Conservation (phyloP, 2,329 filamentous ascomycete species). For the Colletotrichum echinochloae region DNA sequence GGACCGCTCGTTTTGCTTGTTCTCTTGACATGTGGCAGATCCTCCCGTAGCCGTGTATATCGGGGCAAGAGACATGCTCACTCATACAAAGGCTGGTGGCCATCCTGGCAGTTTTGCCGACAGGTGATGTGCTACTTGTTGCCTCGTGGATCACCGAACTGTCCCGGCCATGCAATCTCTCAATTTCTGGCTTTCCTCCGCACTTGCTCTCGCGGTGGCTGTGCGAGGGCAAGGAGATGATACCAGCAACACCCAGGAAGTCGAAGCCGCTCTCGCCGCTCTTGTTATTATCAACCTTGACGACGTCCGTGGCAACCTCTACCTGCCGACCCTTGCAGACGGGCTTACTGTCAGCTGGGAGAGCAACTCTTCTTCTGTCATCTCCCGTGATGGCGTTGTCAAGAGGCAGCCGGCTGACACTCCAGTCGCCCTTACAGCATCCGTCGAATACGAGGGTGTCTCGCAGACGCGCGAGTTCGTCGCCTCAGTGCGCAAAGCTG, state of each 20-base stretch:
- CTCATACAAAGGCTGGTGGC: constrained; percentile 11
- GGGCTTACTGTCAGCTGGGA: constrained; percentile 51
- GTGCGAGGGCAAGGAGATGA: constrained; percentile 20
- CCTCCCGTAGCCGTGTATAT: constrained; percentile 2
- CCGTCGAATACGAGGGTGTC: constrained; percentile 44
- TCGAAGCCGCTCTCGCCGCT: constrained; percentile 42
- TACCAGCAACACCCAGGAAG: background rate
- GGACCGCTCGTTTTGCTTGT: background rate
- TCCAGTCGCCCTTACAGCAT: constrained; percentile 52
- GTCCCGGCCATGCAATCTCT: constrained; percentile 18
- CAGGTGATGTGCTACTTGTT: background rate
- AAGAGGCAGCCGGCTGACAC: constrained; percentile 46
- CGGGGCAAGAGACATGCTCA: background rate
- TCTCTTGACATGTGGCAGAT: constrained; percentile 14
- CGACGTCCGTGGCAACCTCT: constrained; percentile 54
- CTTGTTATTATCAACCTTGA: constrained; percentile 50
- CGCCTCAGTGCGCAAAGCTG: constrained; percentile 51
- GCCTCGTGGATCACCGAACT: background rate
- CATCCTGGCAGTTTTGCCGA: background rate
- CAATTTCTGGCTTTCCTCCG: constrained; percentile 24
- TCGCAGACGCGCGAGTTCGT: constrained; percentile 48
- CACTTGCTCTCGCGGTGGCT: constrained; percentile 28
- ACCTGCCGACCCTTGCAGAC: constrained; percentile 49
- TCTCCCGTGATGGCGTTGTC: constrained; percentile 52
- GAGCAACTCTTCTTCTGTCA: constrained; percentile 50